A percentile compares a stretch with the other conserved stretches of the same genome.
phyloP scores from a whole-genome alignment of 768 basidiomycete species.

The Mycena sanguinolenta region DNA sequence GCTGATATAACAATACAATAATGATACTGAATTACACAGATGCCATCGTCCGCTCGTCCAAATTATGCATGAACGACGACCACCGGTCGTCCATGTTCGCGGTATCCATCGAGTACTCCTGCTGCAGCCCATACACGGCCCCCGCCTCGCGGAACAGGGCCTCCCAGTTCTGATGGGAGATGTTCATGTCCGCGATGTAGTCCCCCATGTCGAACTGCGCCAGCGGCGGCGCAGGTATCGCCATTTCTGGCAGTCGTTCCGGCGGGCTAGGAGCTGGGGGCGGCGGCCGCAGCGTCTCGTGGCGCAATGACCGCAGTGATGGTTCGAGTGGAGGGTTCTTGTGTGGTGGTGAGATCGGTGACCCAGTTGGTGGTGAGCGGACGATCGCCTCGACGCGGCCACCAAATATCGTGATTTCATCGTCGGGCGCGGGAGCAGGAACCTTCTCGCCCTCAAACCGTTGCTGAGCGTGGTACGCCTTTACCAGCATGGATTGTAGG shows the following conservation, averaged over 20 bases:
- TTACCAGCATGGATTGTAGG: constrained; percentile 58
- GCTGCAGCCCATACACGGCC: constrained; percentile 37
- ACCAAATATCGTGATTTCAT: constrained; percentile 54
- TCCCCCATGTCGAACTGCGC: constrained; percentile 18
- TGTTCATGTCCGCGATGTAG: constrained; percentile 11
- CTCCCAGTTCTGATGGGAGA: constrained; percentile 47
- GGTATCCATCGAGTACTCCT: constrained; percentile 20
- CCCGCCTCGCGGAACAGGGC: constrained; percentile 53
- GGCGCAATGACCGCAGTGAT: constrained; percentile 1
- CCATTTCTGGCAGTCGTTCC: neutral
- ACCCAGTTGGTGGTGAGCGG: constrained; percentile 10
- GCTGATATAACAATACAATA: constrained; percentile 1
- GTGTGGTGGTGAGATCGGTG: constrained; percentile 9
- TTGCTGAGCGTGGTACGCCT: constrained; percentile 52
- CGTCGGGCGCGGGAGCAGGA: constrained; percentile 41
- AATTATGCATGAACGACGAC: constrained; percentile 53
- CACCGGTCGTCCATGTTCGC: constrained; percentile 53
- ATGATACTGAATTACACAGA: constrained; percentile 5
- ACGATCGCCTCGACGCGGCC: constrained; percentile 49
- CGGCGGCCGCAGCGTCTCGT: constrained; percentile 16
- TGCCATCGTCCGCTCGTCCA: constrained; percentile 11
- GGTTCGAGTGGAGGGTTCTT: constrained; percentile 1
- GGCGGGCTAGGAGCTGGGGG: neutral
- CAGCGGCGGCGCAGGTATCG: constrained; percentile 28
- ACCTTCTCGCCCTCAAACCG: constrained; percentile 31